Conservation (phyloP, 805 yeast species). For the Metschnikowia chrysomelidarum region DNA sequence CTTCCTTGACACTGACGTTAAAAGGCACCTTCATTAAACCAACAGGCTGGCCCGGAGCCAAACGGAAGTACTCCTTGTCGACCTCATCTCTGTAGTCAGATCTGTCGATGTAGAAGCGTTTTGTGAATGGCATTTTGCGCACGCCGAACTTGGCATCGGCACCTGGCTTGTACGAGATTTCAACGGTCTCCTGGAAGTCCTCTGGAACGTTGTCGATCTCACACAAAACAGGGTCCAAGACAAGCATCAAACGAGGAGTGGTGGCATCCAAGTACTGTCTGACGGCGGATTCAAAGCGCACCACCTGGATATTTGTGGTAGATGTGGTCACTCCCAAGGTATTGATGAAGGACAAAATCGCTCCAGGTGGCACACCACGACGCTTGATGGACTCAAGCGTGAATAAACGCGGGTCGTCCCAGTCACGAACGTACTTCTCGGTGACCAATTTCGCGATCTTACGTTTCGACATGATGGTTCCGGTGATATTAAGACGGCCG, state of each 20-base stretch:
- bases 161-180: slow-evolving; percentile 91
- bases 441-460: slow-evolving; percentile 91
- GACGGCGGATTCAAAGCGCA: slow-evolving; percentile 85
- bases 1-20: slow-evolving; percentile 68
- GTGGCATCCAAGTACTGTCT: slow-evolving; percentile 85
- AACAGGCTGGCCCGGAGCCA: slow-evolving; percentile 92
- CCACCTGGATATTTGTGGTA: slow-evolving; percentile 85
- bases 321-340: slow-evolving; percentile 96
- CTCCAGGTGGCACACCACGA: slow-evolving; percentile 99
- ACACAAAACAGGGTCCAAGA: slow-evolving; percentile 82
- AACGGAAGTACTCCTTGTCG: slow-evolving; percentile 78
- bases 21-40: slow-evolving; percentile 91
- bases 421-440: slow-evolving; percentile 79
- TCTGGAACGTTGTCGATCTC: slow-evolving; percentile 79
- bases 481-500: slow-evolving; percentile 93
- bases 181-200: slow-evolving; percentile 64
- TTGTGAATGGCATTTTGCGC: slow-evolving; percentile 72
- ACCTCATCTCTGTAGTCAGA: slow-evolving; percentile 70
- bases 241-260: slow-evolving; percentile 93
- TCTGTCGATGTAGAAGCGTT: slow-evolving; percentile 79
- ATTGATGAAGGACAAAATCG: slow-evolving; percentile 87
- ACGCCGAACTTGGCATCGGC: slow-evolving; percentile 51
- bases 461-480: slow-evolving; percentile 92
- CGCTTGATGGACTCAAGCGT: slow-evolving; percentile 93
- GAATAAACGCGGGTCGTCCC: slow-evolving; percentile 98